Conservation (phyloP, 1,139 yeast genomes). For the Pichia sp. region DNA sequence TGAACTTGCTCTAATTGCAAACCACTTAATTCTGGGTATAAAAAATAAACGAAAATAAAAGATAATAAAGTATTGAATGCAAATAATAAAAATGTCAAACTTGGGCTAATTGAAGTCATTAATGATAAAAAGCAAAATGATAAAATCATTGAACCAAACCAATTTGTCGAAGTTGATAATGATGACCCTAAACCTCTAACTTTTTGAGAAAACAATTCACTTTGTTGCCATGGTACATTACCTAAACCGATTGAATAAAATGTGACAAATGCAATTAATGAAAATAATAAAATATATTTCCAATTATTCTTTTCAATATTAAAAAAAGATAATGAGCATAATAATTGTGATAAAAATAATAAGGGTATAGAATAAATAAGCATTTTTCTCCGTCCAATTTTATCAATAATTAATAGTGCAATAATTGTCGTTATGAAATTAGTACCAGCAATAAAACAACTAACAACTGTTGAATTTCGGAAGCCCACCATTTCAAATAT, state of each 20-base stretch:
- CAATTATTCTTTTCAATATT: constrained; percentile 38
- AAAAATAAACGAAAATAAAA: constrained; percentile 41
- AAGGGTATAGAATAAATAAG: constrained; percentile 43
- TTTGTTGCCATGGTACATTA: constrained; percentile 58
- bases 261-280: constrained; percentile 47
- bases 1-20: constrained; percentile 55
- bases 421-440: constrained; percentile 50
- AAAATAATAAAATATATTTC: constrained; percentile 43
- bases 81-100: constrained; percentile 50
- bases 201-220: constrained; percentile 51
- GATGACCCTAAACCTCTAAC: constrained; percentile 52
- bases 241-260: constrained; percentile 55
- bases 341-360: constrained; percentile 41
- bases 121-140: constrained; percentile 50
- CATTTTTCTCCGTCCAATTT: constrained; percentile 49
- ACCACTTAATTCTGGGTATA: constrained; percentile 52
- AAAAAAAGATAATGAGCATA: constrained; percentile 50
- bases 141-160: constrained; percentile 52
- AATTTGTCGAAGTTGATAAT: constrained; percentile 51
- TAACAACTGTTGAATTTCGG: constrained; percentile 48
- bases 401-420: constrained; percentile 46
- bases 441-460: constrained; percentile 53
- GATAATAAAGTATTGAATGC: constrained; percentile 44
- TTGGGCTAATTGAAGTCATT: constrained; percentile 48
- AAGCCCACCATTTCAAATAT: constrained; percentile 53